These are phyloP conservation scores for Eleusine indica DNA, from an alignment of 176 grass and related monocot genomes.

Conservation along the genomic window DNA sequence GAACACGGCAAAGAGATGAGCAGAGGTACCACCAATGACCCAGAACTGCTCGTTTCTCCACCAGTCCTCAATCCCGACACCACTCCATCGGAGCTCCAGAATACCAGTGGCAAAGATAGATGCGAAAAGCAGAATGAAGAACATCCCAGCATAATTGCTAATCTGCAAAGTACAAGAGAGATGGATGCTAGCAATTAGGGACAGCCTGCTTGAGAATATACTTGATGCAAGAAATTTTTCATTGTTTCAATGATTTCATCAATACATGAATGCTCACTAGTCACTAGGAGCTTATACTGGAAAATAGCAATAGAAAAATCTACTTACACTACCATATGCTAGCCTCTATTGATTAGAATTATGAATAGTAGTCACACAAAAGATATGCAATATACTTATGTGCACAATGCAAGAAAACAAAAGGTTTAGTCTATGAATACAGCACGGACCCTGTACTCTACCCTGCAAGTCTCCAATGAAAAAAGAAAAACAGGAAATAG, in stretches of 20 bases:
- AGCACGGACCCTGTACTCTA: background rate
- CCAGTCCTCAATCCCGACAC: slow-evolving; percentile 78
- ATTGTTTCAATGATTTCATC: slow-evolving; percentile 18
- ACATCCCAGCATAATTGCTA: slow-evolving; percentile 76
- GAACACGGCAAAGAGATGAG: slow-evolving; percentile 76
- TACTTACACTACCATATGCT: background rate
- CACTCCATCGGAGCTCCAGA: slow-evolving; percentile 74
- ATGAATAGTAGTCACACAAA: background rate
- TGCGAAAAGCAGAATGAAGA: slow-evolving; percentile 70
- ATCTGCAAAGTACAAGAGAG: slow-evolving; percentile 57
- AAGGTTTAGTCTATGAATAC: background rate
- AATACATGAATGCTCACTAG: slow-evolving; percentile 5
- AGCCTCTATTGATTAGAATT: background rate
- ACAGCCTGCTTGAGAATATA: background rate
- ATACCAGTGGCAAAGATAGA: slow-evolving; percentile 81
- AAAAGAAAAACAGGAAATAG: background rate
- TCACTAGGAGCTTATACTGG: background rate
- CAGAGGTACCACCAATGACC: slow-evolving; percentile 87
- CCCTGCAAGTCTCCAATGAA: background rate
- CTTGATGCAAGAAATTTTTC: background rate
- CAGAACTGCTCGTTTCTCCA: slow-evolving; percentile 92
- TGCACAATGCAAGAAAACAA: background rate
- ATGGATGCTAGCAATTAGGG: background rate
- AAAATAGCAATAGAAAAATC: background rate
- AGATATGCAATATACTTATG: background rate